phyloP scores from a whole-genome alignment of 306 rosid genomes.

The Cicer judaicum region DNA sequence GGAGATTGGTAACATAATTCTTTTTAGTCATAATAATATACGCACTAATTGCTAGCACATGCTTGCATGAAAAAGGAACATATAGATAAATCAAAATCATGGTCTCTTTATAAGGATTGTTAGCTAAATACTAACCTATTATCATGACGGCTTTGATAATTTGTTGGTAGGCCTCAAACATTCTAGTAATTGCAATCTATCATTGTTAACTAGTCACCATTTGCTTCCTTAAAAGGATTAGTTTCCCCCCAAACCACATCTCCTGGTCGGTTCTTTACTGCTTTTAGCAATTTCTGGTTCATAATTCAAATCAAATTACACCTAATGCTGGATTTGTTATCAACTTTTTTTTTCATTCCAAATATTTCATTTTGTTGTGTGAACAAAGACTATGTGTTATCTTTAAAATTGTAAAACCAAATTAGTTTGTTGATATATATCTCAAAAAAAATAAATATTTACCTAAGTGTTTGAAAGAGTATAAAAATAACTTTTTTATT shows the following conservation, averaged over 20 bases:
- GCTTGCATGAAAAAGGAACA: conserved; percentile 59
- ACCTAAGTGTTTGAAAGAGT: too few relatives aligned
- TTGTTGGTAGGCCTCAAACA: conserved; percentile 70
- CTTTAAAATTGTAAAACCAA: neutral
- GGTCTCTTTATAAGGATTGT: conserved; percentile 49
- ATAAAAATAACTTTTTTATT: too few relatives aligned
- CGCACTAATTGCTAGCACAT: conserved; percentile 65
- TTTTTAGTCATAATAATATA: conserved; percentile 56
- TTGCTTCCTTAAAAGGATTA: conserved; percentile 72
- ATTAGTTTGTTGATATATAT: too few relatives aligned
- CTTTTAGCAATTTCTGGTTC: conserved; percentile 36
- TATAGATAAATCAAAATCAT: conserved; percentile 31
- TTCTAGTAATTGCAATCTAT: conserved; percentile 47
- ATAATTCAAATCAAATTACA: conserved; percentile 28
- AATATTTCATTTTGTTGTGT: conserved; percentile 18
- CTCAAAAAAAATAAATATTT: too few relatives aligned
- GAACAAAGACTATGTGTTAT: neutral
- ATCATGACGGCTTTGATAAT: conserved; percentile 48
- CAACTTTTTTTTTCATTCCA: conserved; percentile 9
- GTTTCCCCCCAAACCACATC: conserved; percentile 47
- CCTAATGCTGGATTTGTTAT: conserved; percentile 15
- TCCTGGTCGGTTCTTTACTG: conserved; percentile 56
- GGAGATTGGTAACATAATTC: conserved; percentile 51
- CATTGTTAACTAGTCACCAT: conserved; percentile 43
- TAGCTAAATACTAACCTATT: conserved; percentile 51